phyloP scores from a whole-genome alignment of 2,329 filamentous ascomycete species.

The Ascochyta rabiei region DNA sequence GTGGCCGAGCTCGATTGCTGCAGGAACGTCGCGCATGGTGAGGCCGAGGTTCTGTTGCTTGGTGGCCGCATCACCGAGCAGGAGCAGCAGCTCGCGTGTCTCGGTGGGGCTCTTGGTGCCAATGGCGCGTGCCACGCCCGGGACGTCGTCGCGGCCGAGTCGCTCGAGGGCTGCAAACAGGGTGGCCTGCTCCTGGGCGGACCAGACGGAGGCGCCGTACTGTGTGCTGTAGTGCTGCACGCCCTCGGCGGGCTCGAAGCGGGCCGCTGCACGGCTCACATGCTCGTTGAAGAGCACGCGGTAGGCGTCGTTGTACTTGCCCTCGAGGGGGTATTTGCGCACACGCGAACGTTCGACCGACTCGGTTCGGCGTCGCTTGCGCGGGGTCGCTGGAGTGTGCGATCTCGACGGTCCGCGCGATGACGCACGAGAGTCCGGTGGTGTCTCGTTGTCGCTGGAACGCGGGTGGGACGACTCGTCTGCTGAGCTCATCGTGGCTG shows the following conservation, averaged over 20 bases:
- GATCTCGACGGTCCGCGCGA: conserved; percentile 18
- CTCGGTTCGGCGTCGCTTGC: conserved; percentile 34
- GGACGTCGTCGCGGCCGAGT: conserved; percentile 67
- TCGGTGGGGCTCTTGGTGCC: conserved; percentile 76
- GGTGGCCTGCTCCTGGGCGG: conserved; percentile 68
- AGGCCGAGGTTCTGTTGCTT: conserved; percentile 44
- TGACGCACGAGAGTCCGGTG: conserved; percentile 3
- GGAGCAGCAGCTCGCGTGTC: conserved; percentile 70
- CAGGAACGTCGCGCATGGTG: conserved; percentile 65
- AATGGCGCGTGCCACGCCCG: conserved; percentile 67
- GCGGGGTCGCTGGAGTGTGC: conserved; percentile 23
- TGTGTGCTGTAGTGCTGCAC: conserved; percentile 55
- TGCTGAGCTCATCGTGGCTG: conserved; percentile 25
- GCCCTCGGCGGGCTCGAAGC: conserved; percentile 18
- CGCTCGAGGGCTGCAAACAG: conserved; percentile 71
- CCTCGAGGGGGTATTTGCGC: conserved; percentile 39
- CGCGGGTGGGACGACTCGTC: conserved; percentile 7
- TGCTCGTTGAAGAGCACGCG: conserved; percentile 44
- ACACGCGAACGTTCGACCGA: conserved; percentile 22
- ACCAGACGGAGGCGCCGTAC: conserved; percentile 75
- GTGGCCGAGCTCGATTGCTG: conserved; percentile 73
- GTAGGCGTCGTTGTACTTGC: conserved; percentile 55
- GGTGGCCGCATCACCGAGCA: conserved; percentile 61
- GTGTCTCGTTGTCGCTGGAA: conserved; percentile 7
- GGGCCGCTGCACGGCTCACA: conserved; percentile 26